Percentiles rank a stretch among this genome's conserved stretches.
phyloP scores from a whole-genome alignment of 2,329 filamentous ascomycete genomes.

The Colletotrichum navitas region DNA sequence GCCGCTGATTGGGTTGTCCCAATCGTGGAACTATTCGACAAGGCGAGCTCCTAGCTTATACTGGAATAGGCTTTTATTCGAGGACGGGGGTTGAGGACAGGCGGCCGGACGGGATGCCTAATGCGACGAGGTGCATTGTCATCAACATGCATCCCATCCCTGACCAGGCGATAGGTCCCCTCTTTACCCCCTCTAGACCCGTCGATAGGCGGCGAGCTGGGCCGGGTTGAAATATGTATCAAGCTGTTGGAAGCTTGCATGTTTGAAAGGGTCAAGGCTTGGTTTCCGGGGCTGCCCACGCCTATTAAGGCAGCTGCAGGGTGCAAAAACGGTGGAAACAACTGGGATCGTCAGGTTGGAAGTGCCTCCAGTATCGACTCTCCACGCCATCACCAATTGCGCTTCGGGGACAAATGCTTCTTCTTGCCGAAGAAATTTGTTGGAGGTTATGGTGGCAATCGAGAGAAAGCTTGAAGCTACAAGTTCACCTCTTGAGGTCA shows the following conservation, averaged over 20 bases:
- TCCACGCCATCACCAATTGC: background rate
- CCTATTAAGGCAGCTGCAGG: background rate
- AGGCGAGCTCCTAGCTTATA: conserved; percentile 9
- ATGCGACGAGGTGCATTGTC: conserved; percentile 18
- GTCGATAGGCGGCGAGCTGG: background rate
- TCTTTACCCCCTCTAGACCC: background rate
- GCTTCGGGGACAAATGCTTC: background rate
- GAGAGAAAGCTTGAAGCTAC: background rate
- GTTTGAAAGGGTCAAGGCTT: conserved; percentile 10
- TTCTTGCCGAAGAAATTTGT: background rate
- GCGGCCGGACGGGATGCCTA: conserved; percentile 9
- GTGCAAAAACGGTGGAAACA: background rate
- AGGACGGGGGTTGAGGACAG: conserved; percentile 25
- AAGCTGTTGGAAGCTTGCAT: conserved; percentile 15
- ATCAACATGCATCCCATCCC: background rate
- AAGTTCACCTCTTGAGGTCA: conserved; percentile 4
- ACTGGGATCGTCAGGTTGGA: background rate
- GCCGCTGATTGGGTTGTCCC: conserved; percentile 4
- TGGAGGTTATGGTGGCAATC: background rate
- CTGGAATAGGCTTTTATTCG: conserved; percentile 14
- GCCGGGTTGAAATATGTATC: background rate
- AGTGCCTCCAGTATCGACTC: background rate
- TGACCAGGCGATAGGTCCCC: conserved; percentile 2
- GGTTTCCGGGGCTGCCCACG: background rate
- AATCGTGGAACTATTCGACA: conserved; percentile 18